phyloP scores from a whole-genome alignment of 331 rosid species.

The Erythrophleum ivorense region DNA sequence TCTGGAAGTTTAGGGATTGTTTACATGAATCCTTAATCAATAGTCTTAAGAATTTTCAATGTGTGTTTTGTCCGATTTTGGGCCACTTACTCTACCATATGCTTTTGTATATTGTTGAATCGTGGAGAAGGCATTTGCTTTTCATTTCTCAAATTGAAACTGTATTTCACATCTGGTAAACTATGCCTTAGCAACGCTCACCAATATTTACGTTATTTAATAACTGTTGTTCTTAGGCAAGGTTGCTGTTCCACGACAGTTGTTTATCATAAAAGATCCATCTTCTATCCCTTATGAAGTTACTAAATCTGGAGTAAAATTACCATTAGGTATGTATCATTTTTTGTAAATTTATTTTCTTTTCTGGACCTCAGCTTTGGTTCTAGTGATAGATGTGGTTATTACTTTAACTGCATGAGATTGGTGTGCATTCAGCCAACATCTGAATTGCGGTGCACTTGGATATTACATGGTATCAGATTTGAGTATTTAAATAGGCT shows the following conservation, averaged over 20 bases:
- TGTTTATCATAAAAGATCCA: slow-evolving; percentile 55
- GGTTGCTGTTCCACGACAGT: slow-evolving; percentile 63
- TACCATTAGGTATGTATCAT: slow-evolving; percentile 54
- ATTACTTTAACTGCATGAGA: background rate
- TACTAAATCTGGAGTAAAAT: slow-evolving; percentile 55
- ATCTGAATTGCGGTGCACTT: background rate
- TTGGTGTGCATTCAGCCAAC: background rate
- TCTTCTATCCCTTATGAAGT: slow-evolving; percentile 57
- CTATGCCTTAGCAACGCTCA: background rate
- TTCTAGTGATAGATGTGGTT: background rate
- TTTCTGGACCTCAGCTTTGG: background rate
- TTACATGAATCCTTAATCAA: slow-evolving; percentile 15
- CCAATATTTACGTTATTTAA: background rate
- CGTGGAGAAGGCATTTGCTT: slow-evolving; percentile 8
- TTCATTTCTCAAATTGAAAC: background rate
- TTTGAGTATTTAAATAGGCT: background rate
- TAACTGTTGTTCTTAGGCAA: slow-evolving; percentile 44
- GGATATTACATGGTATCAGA: background rate
- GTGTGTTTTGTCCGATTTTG: background rate
- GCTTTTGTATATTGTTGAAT: slow-evolving; percentile 13
- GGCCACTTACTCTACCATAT: background rate
- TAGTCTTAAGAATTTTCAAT: slow-evolving; percentile 19
- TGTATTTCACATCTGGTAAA: slow-evolving; percentile 24
- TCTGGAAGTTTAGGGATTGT: slow-evolving; percentile 19
- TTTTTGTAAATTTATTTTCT: background rate